Evolutionary conservation across 2,329 filamentous ascomycete species (phyloP).

Genomic region (Penicillium verrucosum): DNA sequence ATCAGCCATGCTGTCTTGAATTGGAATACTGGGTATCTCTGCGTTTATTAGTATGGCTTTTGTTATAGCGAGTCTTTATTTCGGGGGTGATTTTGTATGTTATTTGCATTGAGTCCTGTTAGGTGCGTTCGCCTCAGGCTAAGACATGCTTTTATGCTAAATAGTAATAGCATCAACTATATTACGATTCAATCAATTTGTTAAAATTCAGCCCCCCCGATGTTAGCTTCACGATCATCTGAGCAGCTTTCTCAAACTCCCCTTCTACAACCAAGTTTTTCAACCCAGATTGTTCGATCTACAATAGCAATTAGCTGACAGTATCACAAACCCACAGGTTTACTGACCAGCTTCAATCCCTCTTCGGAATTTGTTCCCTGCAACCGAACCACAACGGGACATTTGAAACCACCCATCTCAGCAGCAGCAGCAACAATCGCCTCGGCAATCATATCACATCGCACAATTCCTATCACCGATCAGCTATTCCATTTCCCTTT

Average conservation of each 20-base stretch:
- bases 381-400: conserved; percentile 48
- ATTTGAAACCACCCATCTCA: conserved; percentile 36
- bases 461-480: conserved; percentile 43
- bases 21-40: too few relatives aligned
- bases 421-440: conserved; percentile 46
- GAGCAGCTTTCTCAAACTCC: conserved; percentile 36
- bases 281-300: conserved; percentile 39
- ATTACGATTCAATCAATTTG: background rate
- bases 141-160: background rate
- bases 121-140: background rate
- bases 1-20: background rate
- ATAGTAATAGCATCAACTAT: too few relatives aligned
- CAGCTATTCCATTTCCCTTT: background rate
- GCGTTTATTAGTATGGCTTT: background rate
- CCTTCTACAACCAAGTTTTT: conserved; percentile 39
- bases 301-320: background rate
- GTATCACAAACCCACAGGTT: background rate
- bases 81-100: background rate
- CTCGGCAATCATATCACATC: conserved; percentile 53
- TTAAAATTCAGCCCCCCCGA: background rate
- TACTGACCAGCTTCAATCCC: conserved; percentile 43
- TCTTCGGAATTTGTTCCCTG: conserved; percentile 49
- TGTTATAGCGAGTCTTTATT: background rate
- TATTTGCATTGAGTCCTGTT: background rate
- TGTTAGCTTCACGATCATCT: conserved; percentile 35